Percentiles rank a stretch among this genome's conserved stretches.
These are phyloP conservation scores for Puccinia hordei DNA, from an alignment of 1,284 basidiomycete genomes.

Conservation along the genomic window DNA sequence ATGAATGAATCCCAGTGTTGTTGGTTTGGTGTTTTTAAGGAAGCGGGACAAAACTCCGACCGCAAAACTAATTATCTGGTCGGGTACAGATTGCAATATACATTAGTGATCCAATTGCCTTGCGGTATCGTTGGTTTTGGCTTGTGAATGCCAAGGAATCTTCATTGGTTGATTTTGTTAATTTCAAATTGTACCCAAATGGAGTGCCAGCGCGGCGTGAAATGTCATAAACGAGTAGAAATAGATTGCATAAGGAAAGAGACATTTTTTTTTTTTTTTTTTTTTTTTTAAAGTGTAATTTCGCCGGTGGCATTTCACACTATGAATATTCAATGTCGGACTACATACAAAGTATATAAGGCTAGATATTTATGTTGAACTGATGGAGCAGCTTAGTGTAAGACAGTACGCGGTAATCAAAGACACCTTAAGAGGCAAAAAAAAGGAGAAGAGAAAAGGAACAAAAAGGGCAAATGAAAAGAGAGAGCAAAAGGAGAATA, in stretches of 20 bases:
- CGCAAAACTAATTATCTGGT: conserved; percentile 8
- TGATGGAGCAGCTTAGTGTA: neutral
- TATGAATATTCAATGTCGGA: neutral
- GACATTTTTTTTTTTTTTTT: too few relatives aligned
- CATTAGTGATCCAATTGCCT: neutral
- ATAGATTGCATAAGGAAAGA: too few relatives aligned
- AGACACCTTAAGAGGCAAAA: too few relatives aligned
- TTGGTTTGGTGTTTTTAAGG: conserved; percentile 5
- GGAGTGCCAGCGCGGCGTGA: too few relatives aligned
- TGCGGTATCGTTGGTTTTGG: neutral
- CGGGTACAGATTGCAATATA: conserved; percentile 6
- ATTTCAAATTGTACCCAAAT: too few relatives aligned
- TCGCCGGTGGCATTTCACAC: conserved; percentile 1
- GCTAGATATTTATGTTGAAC: neutral
- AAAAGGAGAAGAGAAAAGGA: neutral
- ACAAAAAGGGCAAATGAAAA: neutral
- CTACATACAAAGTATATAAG: neutral
- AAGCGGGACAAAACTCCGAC: conserved; percentile 17
- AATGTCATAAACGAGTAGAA: too few relatives aligned
- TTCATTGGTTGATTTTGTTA: neutral
- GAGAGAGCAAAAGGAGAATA: conserved; percentile 4
- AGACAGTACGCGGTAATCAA: neutral
- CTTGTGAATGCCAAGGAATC: neutral
- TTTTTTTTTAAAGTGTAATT: neutral
- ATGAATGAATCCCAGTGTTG: conserved; percentile 7